Conservation (phyloP, 2,329 filamentous ascomycete species). For the Claviceps sp. region DNA sequence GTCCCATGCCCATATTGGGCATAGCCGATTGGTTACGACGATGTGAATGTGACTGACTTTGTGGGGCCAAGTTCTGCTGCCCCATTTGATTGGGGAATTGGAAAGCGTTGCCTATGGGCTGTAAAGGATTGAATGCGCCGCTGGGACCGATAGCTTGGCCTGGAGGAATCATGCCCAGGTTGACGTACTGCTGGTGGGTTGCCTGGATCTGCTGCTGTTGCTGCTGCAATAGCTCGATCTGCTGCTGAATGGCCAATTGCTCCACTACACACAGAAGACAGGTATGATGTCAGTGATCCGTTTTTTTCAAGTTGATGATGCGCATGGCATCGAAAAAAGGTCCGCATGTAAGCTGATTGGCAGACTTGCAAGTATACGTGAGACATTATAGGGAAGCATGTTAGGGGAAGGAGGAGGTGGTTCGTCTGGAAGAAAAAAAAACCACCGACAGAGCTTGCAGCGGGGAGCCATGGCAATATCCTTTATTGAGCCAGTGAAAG, state of each 20-base stretch:
- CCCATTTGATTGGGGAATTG: constrained; percentile 74
- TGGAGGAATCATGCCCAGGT: constrained; percentile 86
- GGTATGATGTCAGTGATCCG: background rate
- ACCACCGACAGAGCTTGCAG: background rate
- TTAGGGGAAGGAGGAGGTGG: background rate
- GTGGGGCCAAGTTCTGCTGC: constrained; percentile 64
- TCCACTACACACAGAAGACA: constrained; percentile 51
- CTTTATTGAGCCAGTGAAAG: background rate
- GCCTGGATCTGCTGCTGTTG: constrained; percentile 97
- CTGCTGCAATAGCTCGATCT: constrained; percentile 93
- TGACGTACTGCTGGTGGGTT: constrained; percentile 93
- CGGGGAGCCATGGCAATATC: background rate
- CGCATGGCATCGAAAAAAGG: background rate
- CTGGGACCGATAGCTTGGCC: constrained; percentile 62
- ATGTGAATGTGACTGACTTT: constrained; percentile 71
- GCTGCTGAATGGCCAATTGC: constrained; percentile 93
- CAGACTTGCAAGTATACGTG: background rate
- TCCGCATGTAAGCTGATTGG: background rate
- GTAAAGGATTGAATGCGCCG: constrained; percentile 62
- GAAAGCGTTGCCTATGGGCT: constrained; percentile 72
- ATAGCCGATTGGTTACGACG: constrained; percentile 96
- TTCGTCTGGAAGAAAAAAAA: background rate
- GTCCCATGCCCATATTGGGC: constrained; percentile 81
- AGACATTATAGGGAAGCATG: background rate
- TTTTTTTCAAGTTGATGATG: background rate